Base-by-base conservation (phyloP, 164 flowering plant genomes). In the Platanus orientalis region DNA sequence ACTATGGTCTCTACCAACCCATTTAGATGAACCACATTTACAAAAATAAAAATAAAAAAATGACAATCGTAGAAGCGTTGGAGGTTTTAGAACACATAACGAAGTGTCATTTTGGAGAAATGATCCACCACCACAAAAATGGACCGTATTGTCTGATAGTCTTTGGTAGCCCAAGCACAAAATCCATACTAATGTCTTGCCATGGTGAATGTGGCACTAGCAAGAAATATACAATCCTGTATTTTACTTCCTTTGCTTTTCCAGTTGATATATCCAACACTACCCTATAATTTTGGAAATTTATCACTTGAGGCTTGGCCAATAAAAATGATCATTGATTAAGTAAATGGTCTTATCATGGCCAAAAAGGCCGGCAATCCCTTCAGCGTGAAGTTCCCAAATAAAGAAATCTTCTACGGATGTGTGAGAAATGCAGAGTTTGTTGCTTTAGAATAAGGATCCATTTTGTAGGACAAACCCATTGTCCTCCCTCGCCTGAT, bases 51-150 rank as follows among this genome's bases (percentile, higher is more conserved):
- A n/a, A n/a, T n/a, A n/a, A 60, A 60, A 44, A 23, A 27, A 25
- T 3, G 20, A 36, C 54, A 26, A 26, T 19, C 13, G 27, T 13
- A 26, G 56, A 28, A 14, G 65, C 55, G 49, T 62, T 25, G 29
- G 10, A 30, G 19, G 65, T 51, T 24, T 62, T 62, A 13, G 28
- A 25, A 62, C 27, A 62, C 17, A 56, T 42, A 14, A 62, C 30
- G 28, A 62, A 62, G 29, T 62, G 65, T 7, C 57, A 62, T 62
- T 30, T 49, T 62, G 19, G 56, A n/a, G n/a, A n/a, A n/a, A n/a
- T n/a, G n/a, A n/a, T n/a, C n/a, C n/a, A n/a, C n/a, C n/a, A n/a
- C n/a, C n/a, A 61, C 64, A 48, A 61, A 61, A 10, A 49, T 20
- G 24, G 27, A 29, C 50, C 56, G n/a, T 14, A 7, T 21, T 26